Conservation (phyloP, 495 filamentous ascomycete species). For the Staphylotrichum longicolle region DNA sequence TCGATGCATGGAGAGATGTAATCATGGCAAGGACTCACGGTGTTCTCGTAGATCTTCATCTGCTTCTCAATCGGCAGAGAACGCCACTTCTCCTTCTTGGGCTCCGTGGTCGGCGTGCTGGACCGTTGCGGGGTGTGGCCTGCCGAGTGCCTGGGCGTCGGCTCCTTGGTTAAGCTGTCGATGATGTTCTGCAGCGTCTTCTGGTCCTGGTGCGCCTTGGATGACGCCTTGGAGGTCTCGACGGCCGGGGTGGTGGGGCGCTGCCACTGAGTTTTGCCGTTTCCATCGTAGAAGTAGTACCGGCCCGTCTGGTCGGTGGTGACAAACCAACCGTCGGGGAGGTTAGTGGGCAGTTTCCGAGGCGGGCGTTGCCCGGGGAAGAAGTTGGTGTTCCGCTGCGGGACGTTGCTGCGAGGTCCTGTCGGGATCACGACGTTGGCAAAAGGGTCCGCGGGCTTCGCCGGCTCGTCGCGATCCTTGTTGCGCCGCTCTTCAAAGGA, state of each 20-base stretch:
- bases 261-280: constrained; percentile 75
- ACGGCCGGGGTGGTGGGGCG: constrained; percentile 66
- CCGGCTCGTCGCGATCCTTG: constrained; percentile 55
- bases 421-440: constrained; percentile 51
- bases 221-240: constrained; percentile 61
- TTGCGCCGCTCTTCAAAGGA: constrained; percentile 67
- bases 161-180: constrained; percentile 71
- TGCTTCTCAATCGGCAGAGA: constrained; percentile 77
- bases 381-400: constrained; percentile 59
- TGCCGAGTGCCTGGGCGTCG: constrained; percentile 43
- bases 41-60: constrained; percentile 90
- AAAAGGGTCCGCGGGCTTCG: constrained; percentile 31
- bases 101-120: constrained; percentile 57
- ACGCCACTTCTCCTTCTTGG: constrained; percentile 80
- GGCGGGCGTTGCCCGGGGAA: constrained; percentile 58
- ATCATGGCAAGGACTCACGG: constrained; percentile 52
- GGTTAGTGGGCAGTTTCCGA: constrained; percentile 52
- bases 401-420: constrained; percentile 63
- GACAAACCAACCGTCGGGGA: constrained; percentile 80
- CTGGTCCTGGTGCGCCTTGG: constrained; percentile 55
- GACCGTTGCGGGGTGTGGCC: constrained; percentile 65
- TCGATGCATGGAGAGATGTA: not conserved
- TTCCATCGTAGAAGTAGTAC: constrained; percentile 76
- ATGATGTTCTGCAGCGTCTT: constrained; percentile 77
- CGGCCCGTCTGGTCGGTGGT: constrained; percentile 61